Percentiles rank a stretch among this genome's conserved stretches.
These are phyloP conservation scores for Paramecium sexaurelia DNA, from an alignment of 73 alveolate genomes.

Conservation along the genomic window DNA sequence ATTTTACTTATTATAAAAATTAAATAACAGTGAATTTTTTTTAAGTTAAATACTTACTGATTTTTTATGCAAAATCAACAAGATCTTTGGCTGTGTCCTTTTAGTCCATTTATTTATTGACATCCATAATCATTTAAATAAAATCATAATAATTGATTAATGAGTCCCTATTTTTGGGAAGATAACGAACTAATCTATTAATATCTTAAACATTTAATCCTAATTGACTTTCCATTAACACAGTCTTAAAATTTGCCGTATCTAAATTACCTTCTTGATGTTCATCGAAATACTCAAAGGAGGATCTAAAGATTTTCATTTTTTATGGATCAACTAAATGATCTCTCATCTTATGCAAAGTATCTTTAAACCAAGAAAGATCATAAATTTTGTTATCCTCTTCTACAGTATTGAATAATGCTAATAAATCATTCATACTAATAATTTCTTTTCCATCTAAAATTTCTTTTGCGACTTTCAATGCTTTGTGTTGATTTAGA, in stretches of 20 bases:
- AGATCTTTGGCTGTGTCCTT: constrained; percentile 63
- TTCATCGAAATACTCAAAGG: constrained; percentile 66
- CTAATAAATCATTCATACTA: constrained; percentile 62
- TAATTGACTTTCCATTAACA: constrained; percentile 62
- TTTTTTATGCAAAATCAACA: constrained; percentile 66
- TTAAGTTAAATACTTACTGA: constrained; percentile 37
- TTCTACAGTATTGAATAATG: constrained; percentile 60
- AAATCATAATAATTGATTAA: constrained; percentile 60
- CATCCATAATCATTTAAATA: constrained; percentile 59
- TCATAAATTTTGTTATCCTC: constrained; percentile 62
- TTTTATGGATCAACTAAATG: constrained; percentile 52
- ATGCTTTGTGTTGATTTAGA: constrained; percentile 45
- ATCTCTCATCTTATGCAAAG: constrained; percentile 46
- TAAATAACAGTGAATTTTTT: constrained; percentile 57
- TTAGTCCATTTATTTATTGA: constrained; percentile 47
- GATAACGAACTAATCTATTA: constrained; percentile 65
- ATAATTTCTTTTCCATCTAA: constrained; percentile 56
- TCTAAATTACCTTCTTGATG: constrained; percentile 67
- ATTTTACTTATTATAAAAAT: constrained; percentile 58
- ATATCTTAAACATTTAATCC: constrained; percentile 65
- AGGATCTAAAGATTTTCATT: constrained; percentile 8
- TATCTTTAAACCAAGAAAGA: constrained; percentile 64
- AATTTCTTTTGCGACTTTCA: constrained; percentile 44
- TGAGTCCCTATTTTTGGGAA: constrained; percentile 55
- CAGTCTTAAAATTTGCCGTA: constrained; percentile 68